phyloP scores from a whole-genome alignment of 768 basidiomycete genomes.

The Calocybe indica region DNA sequence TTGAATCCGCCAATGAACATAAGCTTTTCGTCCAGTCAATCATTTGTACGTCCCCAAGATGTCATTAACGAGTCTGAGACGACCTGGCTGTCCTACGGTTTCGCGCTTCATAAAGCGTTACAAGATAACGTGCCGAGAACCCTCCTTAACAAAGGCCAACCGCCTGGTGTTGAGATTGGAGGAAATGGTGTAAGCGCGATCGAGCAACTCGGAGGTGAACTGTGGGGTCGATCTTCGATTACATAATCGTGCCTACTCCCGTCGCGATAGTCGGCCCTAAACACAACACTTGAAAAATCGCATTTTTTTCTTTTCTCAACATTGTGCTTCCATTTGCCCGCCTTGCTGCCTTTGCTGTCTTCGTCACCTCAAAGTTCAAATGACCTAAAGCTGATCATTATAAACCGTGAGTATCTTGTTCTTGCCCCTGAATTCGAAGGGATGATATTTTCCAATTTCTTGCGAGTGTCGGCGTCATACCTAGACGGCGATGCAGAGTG shows the following conservation, averaged over 20 bases:
- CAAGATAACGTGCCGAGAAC: no score
- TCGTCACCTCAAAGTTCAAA: no score
- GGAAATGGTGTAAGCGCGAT: no score
- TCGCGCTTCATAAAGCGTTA: no score
- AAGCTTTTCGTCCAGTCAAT: no score
- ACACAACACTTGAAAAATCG: slow-evolving; percentile 8
- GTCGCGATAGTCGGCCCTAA: slow-evolving; percentile 12
- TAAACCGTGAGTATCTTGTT: neutral
- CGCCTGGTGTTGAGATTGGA: no score
- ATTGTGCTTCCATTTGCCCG: slow-evolving; percentile 1
- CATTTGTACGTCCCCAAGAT: no score
- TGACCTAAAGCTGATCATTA: no score
- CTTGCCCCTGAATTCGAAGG: slow-evolving; percentile 25
- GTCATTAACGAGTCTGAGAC: no score
- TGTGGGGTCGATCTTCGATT: slow-evolving; percentile 1
- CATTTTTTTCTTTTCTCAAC: neutral
- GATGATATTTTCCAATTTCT: slow-evolving; percentile 52
- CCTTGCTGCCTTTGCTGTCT: neutral
- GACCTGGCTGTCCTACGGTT: no score
- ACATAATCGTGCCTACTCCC: neutral
- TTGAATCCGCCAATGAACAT: no score
- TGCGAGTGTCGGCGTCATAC: slow-evolving; percentile 47
- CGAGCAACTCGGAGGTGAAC: neutral
- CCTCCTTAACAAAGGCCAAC: no score
- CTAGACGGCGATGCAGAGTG: slow-evolving; percentile 51